Evolutionary conservation across 192 early-diverging fungal genomes (phyloP).

Genomic region (Coemansia sp.): DNA sequence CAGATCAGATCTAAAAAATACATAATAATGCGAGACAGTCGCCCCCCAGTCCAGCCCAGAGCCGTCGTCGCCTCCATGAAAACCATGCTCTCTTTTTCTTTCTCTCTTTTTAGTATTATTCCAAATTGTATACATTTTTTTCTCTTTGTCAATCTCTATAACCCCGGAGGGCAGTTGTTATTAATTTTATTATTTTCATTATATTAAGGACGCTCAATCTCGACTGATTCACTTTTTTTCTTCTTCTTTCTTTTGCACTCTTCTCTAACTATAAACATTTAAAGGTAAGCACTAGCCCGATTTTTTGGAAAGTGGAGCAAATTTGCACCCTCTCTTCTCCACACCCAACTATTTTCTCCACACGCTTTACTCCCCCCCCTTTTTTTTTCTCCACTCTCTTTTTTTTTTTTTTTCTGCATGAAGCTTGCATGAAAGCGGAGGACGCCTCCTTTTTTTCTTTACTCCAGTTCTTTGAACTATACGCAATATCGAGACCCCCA

Average conservation of each 20-base stretch:
- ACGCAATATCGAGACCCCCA: not conserved
- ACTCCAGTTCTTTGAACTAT: not conserved
- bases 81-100: not conserved
- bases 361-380: not conserved
- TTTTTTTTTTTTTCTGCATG: conserved; percentile 5
- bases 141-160: not conserved
- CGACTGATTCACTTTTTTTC: not conserved
- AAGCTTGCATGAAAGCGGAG: conserved; percentile 5
- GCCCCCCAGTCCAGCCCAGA: conserved; percentile 2
- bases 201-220: not conserved
- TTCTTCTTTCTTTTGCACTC: no score
- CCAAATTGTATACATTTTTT: not conserved
- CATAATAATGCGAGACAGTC: not conserved
- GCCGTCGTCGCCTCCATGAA: not conserved
- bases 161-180: not conserved
- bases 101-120: not conserved
- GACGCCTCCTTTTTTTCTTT: not conserved
- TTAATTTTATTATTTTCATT: conserved; percentile 6
- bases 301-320: not conserved
- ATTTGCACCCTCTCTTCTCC: no score
- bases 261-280: not conserved
- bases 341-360: not conserved
- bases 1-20: not conserved
- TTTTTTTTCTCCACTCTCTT: not conserved
- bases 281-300: conserved; percentile 1